Conservation (phyloP, 768 basidiomycete genomes). For the Lactarius quietus region DNA sequence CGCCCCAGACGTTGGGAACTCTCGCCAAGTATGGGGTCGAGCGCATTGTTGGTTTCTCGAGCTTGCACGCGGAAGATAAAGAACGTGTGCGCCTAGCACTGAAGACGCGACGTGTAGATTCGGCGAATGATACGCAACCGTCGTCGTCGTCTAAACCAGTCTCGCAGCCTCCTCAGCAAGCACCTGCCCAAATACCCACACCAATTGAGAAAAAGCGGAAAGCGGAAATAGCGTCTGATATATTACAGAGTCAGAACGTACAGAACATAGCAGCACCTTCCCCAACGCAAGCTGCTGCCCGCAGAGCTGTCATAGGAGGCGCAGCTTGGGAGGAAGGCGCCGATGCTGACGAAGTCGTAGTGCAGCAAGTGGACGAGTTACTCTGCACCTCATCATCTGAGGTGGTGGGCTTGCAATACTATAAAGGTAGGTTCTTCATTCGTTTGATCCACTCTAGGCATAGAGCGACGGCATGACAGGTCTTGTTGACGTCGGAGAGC, state of each 20-base stretch:
- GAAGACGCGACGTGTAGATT: slow-evolving; percentile 49
- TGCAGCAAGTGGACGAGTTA: slow-evolving; percentile 52
- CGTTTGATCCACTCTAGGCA: neutral
- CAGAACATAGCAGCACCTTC: slow-evolving; percentile 10
- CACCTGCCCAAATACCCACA: slow-evolving; percentile 14
- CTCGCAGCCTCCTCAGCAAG: slow-evolving; percentile 11
- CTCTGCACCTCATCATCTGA: slow-evolving; percentile 56
- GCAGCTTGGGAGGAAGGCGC: slow-evolving; percentile 26
- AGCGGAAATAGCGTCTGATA: slow-evolving; percentile 29
- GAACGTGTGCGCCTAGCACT: slow-evolving; percentile 59
- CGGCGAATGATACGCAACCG: slow-evolving; percentile 50
- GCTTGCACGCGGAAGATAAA: slow-evolving; percentile 51
- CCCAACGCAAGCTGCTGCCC: slow-evolving; percentile 26
- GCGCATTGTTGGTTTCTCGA: slow-evolving; percentile 5
- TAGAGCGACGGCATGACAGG: slow-evolving; percentile 39
- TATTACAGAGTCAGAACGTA: slow-evolving; percentile 10
- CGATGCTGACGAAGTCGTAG: slow-evolving; percentile 16
- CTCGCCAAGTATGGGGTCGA: slow-evolving; percentile 13
- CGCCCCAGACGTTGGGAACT: slow-evolving; percentile 12
- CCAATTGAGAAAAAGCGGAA: slow-evolving; percentile 47
- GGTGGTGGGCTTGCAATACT: slow-evolving; percentile 84
- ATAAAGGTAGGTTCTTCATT: slow-evolving; percentile 47
- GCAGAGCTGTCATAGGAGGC: slow-evolving; percentile 15
- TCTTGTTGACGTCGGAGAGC: slow-evolving; percentile 74
- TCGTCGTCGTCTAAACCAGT: slow-evolving; percentile 11